Conservation (phyloP, 2,329 filamentous ascomycete species). For the Cyanodermella asteris region DNA sequence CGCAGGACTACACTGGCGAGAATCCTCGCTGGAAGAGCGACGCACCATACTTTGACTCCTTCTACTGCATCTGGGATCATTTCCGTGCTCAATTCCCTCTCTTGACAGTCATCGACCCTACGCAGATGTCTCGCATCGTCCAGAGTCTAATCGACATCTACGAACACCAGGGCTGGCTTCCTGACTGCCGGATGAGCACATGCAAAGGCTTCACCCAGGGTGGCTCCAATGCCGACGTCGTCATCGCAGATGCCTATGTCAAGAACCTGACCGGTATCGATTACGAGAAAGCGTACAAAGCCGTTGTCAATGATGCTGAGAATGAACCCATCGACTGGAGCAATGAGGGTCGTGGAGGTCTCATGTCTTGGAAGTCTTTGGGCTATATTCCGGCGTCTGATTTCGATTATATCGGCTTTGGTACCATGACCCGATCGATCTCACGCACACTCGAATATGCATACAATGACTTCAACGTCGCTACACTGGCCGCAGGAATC, state of each 20-base stretch:
- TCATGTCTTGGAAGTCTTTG: slow-evolving; percentile 48
- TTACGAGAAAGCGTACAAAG: slow-evolving; percentile 48
- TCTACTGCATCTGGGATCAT: slow-evolving; percentile 43
- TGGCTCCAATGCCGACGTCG: slow-evolving; percentile 50
- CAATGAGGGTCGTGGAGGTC: slow-evolving; percentile 46
- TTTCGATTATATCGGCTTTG: slow-evolving; percentile 47
- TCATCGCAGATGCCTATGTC: slow-evolving; percentile 44
- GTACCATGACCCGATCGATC: slow-evolving; percentile 46
- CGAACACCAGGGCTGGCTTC: slow-evolving; percentile 45
- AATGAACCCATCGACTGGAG: slow-evolving; percentile 49
- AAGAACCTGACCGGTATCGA: slow-evolving; percentile 45
- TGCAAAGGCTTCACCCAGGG: slow-evolving; percentile 55
- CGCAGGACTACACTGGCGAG: slow-evolving; percentile 53
- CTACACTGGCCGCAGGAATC: background rate
- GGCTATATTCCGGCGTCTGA: slow-evolving; percentile 52
- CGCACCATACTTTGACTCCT: slow-evolving; percentile 55
- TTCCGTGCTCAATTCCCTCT: slow-evolving; percentile 49
- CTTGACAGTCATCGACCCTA: slow-evolving; percentile 44
- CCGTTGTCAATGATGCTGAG: slow-evolving; percentile 51
- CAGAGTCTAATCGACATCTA: slow-evolving; percentile 53
- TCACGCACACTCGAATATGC: slow-evolving; percentile 36
- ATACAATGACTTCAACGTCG: slow-evolving; percentile 2
- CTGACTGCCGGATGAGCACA: slow-evolving; percentile 56
- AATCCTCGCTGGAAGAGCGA: slow-evolving; percentile 44
- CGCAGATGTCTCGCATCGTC: slow-evolving; percentile 42